phyloP scores from a whole-genome alignment of 768 basidiomycete genomes.

The Leccinum obscurum region DNA sequence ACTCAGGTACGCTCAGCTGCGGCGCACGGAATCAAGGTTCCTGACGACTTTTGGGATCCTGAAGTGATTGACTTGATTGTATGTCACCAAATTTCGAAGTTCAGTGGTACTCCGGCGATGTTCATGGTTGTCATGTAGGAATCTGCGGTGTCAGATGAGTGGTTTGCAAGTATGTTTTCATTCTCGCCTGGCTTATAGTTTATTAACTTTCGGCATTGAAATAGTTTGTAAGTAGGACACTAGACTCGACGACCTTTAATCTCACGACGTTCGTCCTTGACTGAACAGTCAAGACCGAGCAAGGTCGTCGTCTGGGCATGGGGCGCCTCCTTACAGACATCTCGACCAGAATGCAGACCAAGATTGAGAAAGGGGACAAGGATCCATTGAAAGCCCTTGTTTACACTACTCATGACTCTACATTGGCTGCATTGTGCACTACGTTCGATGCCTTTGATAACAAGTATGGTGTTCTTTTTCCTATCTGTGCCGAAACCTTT shows the following conservation, averaged over 20 bases:
- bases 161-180: conserved; percentile 59
- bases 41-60: conserved; percentile 70
- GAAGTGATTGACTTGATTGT: conserved; percentile 59
- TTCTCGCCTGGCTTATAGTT: not conserved
- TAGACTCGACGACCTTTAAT: not conserved
- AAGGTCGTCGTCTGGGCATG: conserved; percentile 76
- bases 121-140: conserved; percentile 43
- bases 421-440: conserved; percentile 59
- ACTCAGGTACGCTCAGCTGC: conserved; percentile 61
- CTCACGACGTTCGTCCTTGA: conserved; percentile 13
- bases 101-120: not conserved
- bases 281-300: conserved; percentile 63
- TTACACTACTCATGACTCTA: conserved; percentile 72
- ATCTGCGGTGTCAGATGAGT: conserved; percentile 71
- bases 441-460: conserved; percentile 76
- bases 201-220: conserved; percentile 9
- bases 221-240: conserved; percentile 25
- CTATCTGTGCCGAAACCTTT: not conserved
- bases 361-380: conserved; percentile 43
- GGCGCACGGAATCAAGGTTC: conserved; percentile 71
- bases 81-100: conserved; percentile 14
- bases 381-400: conserved; percentile 66
- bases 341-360: conserved; percentile 59
- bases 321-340: conserved; percentile 71
- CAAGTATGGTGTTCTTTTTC: conserved; percentile 40